These are phyloP conservation scores for Colletotrichum horii DNA, from an alignment of 2,329 filamentous ascomycete genomes.

Conservation along the genomic window DNA sequence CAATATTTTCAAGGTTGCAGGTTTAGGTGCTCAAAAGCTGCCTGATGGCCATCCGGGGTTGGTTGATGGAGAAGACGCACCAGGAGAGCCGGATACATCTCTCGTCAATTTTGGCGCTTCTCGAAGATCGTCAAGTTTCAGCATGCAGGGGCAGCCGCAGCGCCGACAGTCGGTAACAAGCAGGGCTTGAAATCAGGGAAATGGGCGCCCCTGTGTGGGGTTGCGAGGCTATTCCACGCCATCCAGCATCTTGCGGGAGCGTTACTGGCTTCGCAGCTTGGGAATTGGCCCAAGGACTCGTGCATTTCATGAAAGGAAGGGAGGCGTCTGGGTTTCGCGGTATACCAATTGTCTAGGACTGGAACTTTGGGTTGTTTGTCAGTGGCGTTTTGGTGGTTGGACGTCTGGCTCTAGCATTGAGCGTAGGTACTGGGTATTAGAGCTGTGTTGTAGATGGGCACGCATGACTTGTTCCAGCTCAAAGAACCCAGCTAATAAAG, in stretches of 20 bases:
- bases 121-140: conserved; percentile 52
- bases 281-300: neutral
- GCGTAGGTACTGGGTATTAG: neutral
- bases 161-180: conserved; percentile 52
- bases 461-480: neutral
- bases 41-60: conserved; percentile 53
- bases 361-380: neutral
- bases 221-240: neutral
- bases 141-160: conserved; percentile 43
- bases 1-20: conserved; percentile 68
- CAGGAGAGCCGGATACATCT: conserved; percentile 60
- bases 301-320: neutral
- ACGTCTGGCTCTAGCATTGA: neutral
- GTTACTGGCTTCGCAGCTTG: neutral
- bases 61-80: conserved; percentile 58
- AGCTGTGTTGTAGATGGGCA: neutral
- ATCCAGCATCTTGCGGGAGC: neutral
- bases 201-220: neutral
- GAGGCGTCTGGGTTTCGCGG: conserved; percentile 1
- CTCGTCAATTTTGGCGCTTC: conserved; percentile 40
- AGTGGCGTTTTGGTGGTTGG: conserved; percentile 1
- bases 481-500: neutral
- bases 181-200: conserved; percentile 41
- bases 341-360: conserved; percentile 1
- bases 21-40: conserved; percentile 60